phyloP scores from a whole-genome alignment of 148 eudicot species.

The Vaccinium darrowii region DNA sequence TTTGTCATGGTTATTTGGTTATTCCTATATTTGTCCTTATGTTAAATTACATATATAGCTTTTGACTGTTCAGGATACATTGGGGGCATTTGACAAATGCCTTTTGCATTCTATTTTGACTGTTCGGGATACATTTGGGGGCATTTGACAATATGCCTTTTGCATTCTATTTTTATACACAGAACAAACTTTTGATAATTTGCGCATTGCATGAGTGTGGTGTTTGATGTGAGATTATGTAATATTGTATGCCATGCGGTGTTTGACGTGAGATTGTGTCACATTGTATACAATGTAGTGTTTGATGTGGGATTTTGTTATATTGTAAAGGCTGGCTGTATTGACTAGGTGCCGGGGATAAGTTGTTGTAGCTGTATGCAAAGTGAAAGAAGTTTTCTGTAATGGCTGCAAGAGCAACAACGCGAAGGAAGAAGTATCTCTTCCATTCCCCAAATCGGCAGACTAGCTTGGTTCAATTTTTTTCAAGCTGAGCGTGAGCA shows the following conservation, averaged over 20 bases:
- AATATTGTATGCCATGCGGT: not conserved
- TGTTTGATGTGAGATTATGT: not conserved
- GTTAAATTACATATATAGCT: not conserved
- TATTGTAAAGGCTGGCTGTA: not conserved
- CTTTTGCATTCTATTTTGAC: not conserved
- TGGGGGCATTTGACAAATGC: too few species aligned
- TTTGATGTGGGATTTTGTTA: not conserved
- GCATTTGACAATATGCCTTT: not conserved
- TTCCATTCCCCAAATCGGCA: slow-evolving; percentile 33
- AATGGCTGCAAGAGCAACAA: slow-evolving; percentile 45
- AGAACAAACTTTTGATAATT: not conserved
- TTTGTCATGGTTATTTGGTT: not conserved
- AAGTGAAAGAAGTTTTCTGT: slow-evolving; percentile 13
- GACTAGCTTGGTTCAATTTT: slow-evolving; percentile 28
- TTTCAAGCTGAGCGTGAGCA: slow-evolving; percentile 25
- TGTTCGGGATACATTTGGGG: not conserved
- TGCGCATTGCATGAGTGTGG: not conserved
- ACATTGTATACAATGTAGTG: not conserved
- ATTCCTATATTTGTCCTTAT: not conserved
- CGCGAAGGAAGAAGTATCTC: slow-evolving; percentile 38
- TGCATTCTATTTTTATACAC: not conserved
- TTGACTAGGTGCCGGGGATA: not conserved
- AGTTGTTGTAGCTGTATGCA: slow-evolving; percentile 18
- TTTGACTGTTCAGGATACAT: not conserved
- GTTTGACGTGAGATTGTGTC: not conserved